Percentiles rank a stretch among this genome's conserved stretches.
phyloP scores from a whole-genome alignment of 805 yeast genomes.

The Hermanozyma aechmeae region DNA sequence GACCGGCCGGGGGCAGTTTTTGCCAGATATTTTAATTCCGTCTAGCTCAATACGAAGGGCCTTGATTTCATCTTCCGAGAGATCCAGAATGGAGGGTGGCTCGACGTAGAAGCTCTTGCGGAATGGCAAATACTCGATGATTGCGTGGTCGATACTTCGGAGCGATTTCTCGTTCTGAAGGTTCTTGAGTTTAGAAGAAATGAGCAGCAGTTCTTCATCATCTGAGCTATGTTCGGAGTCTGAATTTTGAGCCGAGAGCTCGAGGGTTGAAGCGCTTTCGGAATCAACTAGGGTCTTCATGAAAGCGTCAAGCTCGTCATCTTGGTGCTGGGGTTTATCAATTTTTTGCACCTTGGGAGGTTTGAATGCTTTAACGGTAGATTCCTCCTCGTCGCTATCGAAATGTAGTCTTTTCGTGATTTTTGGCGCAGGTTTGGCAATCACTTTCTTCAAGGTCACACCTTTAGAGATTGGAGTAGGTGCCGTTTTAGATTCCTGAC shows the following conservation, averaged over 20 bases:
- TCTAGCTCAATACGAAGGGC: constrained; percentile 44
- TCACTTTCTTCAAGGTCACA: no score
- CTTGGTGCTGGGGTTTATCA: no score
- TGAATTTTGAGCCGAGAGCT: no score
- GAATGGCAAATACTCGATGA: constrained; percentile 42
- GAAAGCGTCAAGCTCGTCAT: constrained; percentile 1
- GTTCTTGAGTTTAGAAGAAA: constrained; percentile 27
- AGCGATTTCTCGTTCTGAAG: constrained; percentile 43
- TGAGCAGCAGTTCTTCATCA: no score
- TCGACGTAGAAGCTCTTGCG: constrained; percentile 55
- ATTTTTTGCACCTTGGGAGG: no score
- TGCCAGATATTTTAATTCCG: constrained; percentile 61
- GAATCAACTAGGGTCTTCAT: neutral
- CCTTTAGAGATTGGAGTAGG: no score
- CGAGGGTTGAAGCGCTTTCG: no score
- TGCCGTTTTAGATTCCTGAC: no score
- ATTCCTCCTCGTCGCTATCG: neutral
- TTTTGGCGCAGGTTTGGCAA: no score
- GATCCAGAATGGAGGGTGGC: constrained; percentile 39
- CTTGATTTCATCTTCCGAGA: constrained; percentile 48
- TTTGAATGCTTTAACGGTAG: no score
- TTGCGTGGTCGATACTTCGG: constrained; percentile 36
- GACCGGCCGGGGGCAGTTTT: constrained; percentile 53
- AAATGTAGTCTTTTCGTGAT: neutral
- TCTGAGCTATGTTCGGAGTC: no score